Base-by-base conservation (phyloP, 352 stramenopile genomes). In the Phytophthora litchii region DNA sequence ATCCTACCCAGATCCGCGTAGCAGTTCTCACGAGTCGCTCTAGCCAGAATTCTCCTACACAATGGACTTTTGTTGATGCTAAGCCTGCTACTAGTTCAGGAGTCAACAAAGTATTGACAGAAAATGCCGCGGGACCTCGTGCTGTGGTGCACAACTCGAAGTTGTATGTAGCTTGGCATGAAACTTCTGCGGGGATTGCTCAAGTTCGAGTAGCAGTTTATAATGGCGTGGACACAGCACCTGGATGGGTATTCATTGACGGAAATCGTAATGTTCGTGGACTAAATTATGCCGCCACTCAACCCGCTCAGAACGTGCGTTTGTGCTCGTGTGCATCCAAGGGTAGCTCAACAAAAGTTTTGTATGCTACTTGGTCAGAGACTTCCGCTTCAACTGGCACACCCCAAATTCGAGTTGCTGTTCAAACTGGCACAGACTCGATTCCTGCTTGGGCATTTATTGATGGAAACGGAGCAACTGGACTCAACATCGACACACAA, bases 281-380 rank as follows among this genome's bases (percentile, higher is more conserved):
- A 0, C 40, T 89, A 4, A 89, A 90, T 46, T 85, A 72, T 10
- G 74, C 59, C 0, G 25, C 40, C 1, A 25, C 70, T 7, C 74
- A 66, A 9, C 48, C 62, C 0, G 79, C 77, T 3, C 60, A 70
- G 6, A 75, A 78, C 3, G 69, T 75, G 13, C 63, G 67, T 1
- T 56, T 91, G 13, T 54, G 54, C 1, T 81, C 75, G 0, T 91
- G 81, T 40, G 61, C 41, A 3, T 74, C 75, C 0, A 44, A 47
- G 5, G 14, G 40, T 0, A 75, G 36, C 10, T 29, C 32, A 3
- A 27, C 47, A 0, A 58, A 54, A 12, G 25, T 70, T 3, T 42
- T 91, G 12, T 89, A 84, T 40, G 81, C 73, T 12, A 27, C 46
- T 1, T 91, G 81, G 78, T 73, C 83, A n/a, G 81, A 91, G 54